Percentiles rank a stretch among this genome's conserved stretches.
Conservation (phyloP, 2,329 filamentous ascomycete species). For the Helotiales sp. region DNA sequence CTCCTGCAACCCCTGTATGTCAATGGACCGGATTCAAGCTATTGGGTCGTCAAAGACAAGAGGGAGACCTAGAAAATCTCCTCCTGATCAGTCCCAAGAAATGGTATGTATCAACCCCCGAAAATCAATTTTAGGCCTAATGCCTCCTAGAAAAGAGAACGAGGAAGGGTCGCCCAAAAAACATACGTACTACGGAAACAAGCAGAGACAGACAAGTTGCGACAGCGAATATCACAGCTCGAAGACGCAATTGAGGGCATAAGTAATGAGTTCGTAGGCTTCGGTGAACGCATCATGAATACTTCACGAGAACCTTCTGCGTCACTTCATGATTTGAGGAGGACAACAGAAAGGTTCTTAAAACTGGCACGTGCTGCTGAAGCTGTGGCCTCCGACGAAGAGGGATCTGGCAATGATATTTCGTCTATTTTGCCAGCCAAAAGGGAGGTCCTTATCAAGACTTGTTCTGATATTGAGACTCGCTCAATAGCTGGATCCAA, state of each 20-base stretch:
- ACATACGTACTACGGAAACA: slow-evolving; percentile 6
- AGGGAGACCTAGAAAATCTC: slow-evolving; percentile 4
- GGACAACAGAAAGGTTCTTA: slow-evolving; percentile 2
- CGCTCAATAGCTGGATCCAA: neutral
- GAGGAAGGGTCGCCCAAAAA: slow-evolving; percentile 1
- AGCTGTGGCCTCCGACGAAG: neutral
- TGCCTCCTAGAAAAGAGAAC: slow-evolving; percentile 3
- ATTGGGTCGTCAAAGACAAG: neutral
- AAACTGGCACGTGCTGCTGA: slow-evolving; percentile 4
- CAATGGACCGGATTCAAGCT: no score
- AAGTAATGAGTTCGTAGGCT: slow-evolving; percentile 1
- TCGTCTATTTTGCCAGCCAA: neutral
- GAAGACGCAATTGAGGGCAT: slow-evolving; percentile 8
- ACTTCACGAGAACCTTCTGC: neutral
- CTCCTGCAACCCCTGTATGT: no score
- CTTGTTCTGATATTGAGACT: neutral
- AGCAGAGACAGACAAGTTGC: slow-evolving; percentile 1
- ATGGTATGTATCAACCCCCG: neutral
- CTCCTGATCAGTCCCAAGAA: slow-evolving; percentile 1
- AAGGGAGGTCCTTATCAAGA: neutral
- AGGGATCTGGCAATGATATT: neutral
- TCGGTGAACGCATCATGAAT: neutral
- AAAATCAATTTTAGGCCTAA: neutral
- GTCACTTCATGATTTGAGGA: neutral
- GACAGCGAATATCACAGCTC: neutral